Conservation (phyloP, 371 early-diverging fungal genomes). For the Rhizopus sp. region DNA sequence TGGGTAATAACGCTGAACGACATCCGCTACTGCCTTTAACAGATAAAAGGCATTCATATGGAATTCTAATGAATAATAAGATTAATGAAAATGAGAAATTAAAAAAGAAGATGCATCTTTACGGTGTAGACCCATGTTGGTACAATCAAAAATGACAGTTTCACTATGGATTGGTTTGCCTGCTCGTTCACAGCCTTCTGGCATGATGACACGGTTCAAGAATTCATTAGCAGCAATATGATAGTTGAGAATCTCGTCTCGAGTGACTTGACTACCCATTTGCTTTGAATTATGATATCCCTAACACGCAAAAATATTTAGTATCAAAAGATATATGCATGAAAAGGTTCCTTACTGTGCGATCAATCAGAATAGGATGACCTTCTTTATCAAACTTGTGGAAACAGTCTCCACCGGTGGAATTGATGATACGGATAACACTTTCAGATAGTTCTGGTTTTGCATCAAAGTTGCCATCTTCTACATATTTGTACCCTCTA, state of each 20-base stretch:
- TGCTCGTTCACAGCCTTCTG: slow-evolving; percentile 64
- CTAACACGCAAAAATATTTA: slow-evolving; percentile 22
- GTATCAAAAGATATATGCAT: neutral
- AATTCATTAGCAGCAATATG: slow-evolving; percentile 79
- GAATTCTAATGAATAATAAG: slow-evolving; percentile 48
- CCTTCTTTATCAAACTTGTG: slow-evolving; percentile 85
- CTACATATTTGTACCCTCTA: slow-evolving; percentile 64
- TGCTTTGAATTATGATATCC: slow-evolving; percentile 73
- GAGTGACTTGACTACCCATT: slow-evolving; percentile 61
- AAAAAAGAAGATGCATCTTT: slow-evolving; percentile 22
- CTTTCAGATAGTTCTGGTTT: slow-evolving; percentile 65
- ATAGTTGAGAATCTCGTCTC: slow-evolving; percentile 63
- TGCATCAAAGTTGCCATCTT: slow-evolving; percentile 66
- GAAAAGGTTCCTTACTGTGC: slow-evolving; percentile 52
- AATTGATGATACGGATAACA: slow-evolving; percentile 56
- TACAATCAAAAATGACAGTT: slow-evolving; percentile 80
- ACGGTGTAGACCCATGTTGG: slow-evolving; percentile 71
- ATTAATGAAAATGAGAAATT: neutral
- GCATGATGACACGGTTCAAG: slow-evolving; percentile 66
- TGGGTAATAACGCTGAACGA: slow-evolving; percentile 80
- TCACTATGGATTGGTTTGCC: slow-evolving; percentile 70
- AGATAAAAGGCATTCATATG: slow-evolving; percentile 73
- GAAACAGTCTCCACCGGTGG: slow-evolving; percentile 76
- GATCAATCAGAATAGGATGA: slow-evolving; percentile 77
- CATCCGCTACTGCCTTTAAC: slow-evolving; percentile 67